A percentile compares a stretch with the other conserved stretches of the same genome.
Conservation (phyloP, 1,284 basidiomycete species). For the Abortiporus biennis region DNA sequence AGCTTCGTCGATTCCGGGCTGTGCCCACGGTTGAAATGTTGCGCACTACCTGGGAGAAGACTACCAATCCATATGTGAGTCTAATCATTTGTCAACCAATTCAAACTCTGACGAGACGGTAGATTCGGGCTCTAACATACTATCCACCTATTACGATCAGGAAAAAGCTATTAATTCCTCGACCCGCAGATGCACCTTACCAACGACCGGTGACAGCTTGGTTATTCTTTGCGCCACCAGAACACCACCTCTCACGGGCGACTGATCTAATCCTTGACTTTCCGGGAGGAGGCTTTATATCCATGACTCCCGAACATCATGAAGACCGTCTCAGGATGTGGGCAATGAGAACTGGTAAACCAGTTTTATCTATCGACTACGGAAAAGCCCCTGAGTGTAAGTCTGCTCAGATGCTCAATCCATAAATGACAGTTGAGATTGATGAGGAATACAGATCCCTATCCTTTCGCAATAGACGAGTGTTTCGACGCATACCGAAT, state of each 20-base stretch:
- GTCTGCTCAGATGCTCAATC: constrained; percentile 19
- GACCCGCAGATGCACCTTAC: constrained; percentile 74
- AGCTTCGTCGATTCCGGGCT: constrained; percentile 88
- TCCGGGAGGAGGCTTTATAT: constrained; percentile 94
- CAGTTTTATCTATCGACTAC: constrained; percentile 87
- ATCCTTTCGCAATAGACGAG: constrained; percentile 93
- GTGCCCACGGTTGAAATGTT: constrained; percentile 96
- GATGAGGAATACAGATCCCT: constrained; percentile 61
- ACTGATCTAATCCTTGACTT: constrained; percentile 88
- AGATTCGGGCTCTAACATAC: constrained; percentile 67
- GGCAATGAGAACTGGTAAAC: constrained; percentile 76
- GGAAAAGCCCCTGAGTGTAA: constrained; percentile 94
- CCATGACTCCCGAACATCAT: constrained; percentile 93
- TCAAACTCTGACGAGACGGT: constrained; percentile 5
- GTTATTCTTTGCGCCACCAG: constrained; percentile 79
- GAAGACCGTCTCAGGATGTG: constrained; percentile 90
- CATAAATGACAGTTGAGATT: not conserved
- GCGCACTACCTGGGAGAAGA: constrained; percentile 94
- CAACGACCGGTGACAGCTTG: constrained; percentile 78
- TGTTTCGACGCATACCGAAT: constrained; percentile 86
- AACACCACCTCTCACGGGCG: constrained; percentile 58
- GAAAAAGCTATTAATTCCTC: constrained; percentile 74
- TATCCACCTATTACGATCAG: constrained; percentile 61
- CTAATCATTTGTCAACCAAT: not conserved
- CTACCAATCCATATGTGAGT: constrained; percentile 83